Evolutionary conservation across 2,329 filamentous ascomycete species (phyloP), one percentile per base, ranked within the genome.

Genomic region (Aspergillus luchuensis): DNA sequence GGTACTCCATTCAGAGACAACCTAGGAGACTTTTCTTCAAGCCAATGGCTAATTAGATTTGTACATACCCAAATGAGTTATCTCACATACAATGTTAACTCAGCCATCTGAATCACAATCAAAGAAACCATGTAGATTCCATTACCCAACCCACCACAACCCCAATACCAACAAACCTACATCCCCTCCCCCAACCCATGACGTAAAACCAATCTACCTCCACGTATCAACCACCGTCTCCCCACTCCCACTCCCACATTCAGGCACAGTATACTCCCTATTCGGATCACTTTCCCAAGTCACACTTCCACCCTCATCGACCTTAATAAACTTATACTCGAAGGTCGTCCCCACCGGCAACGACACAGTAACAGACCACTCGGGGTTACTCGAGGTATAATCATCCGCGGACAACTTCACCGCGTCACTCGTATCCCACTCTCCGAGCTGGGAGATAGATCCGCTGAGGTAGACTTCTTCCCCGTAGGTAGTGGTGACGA

Each of bases 311-410:
- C 84, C 81, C 1, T 74, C 69, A 60, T 80, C 50, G 13, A 57
- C 81, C 53, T 85, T 83, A 67, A 91, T 83, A 70, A 86, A 92
- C 78, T 91, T 91, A 74, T 91, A 91, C 76, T 86, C 69, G 47
- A 91, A 78, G 2, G 73, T 76, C 51, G 80, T 79, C 2, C 88
- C 88, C 0, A 85, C 80, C 0, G 79, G 74, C 15, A 92, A 73
- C 1, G 76, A 78, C 28, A 91, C 70, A 0, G 82, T 83, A 0
- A 74, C 80, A 49, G 77, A 81, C 90, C 89, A 92, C 5, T 89
- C 65, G 0, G 84, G 86, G 67, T 89, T 85, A 36, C 72, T 75
- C 2, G 77, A 67, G 0, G 85, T 88, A 71, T 91, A 92, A 17
- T 79, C 69, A 15, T 76, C 78, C 2, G 89, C 85, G 49, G 81